Evolutionary conservation across 495 filamentous ascomycete species (phyloP), one percentile per base, ranked within the genome.

Genomic region (Aspergillus leporis): DNA sequence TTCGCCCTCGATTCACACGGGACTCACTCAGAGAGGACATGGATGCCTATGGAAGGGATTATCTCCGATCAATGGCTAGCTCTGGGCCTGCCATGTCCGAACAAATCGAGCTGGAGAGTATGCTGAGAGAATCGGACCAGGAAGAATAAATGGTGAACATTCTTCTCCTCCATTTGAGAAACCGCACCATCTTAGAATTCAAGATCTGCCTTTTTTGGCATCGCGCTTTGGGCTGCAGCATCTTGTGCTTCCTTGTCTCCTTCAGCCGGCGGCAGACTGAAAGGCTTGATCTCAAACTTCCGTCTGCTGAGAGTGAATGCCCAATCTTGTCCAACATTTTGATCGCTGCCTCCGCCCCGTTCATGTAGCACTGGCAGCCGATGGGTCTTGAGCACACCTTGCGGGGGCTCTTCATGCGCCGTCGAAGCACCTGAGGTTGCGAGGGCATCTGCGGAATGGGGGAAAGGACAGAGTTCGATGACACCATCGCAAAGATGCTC

Each of bases 401-500:
- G 93, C 4, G 90, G 87, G 36, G 86, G 84, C 53, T 96, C 91
- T 51, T 92, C 89, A 8, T 76, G 73, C 5, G 77, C 65, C 34
- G 78, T 82, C 7, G 69, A 78, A 50, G 75, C 84, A 59, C 72
- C 84, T 0, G 75, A 80, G 12, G 78, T 77, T 9, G 83, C 79
- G 50, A 81, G 77, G 13, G 85, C 75, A 41, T 84, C 81, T 3
- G 85, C 78, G 14, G 76, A 83, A 59, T 90, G 84, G 47, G 90
- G 89, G 60, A 98, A 90, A 0, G 94, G 92, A 32, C 90, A 85
- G 14, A 98, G 80, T 74, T 97, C 92, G 16, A 98, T 71, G 14
- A 97, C 91, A 14, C 92, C 91, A 64, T 98, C 93, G 65, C 79
- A 83, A 14, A 98, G 79, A 9, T 92, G 70, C 70, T 98, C 94